A percentile compares a stretch with the other conserved stretches of the same genome.
Conservation (phyloP, 257 asterid genomes). For the Avicennia marina region DNA sequence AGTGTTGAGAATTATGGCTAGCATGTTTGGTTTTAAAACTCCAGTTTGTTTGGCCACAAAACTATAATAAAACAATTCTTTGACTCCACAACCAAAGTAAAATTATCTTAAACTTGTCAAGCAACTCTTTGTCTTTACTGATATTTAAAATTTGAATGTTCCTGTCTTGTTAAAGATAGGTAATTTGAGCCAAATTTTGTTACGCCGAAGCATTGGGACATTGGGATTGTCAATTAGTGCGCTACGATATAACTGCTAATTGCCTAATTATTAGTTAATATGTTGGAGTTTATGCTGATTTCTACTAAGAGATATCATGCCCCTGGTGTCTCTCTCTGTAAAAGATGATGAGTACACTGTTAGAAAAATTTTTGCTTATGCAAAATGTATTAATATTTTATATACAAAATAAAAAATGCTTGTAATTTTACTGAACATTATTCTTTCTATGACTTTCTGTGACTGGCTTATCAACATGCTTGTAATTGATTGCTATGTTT, state of each 20-base stretch:
- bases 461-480: slow-evolving; percentile 12
- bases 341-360: slow-evolving; percentile 8
- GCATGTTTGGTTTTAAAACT: too few relatives aligned
- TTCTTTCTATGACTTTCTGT: slow-evolving; percentile 1
- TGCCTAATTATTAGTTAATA: not conserved
- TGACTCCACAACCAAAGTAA: too few relatives aligned
- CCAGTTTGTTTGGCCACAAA: too few relatives aligned
- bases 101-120: slow-evolving; percentile 5
- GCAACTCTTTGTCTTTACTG: slow-evolving; percentile 10
- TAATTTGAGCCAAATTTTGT: slow-evolving; percentile 9
- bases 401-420: slow-evolving; percentile 7
- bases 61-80: too few relatives aligned
- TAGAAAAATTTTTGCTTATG: too few relatives aligned
- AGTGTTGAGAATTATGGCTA: not conserved
- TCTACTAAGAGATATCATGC: not conserved
- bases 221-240: slow-evolving; percentile 1
- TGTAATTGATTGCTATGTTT: slow-evolving; percentile 21
- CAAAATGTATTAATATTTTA: not conserved
- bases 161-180: not conserved
- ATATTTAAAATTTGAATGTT: slow-evolving; percentile 4
- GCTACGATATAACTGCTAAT: not conserved
- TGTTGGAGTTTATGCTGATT: slow-evolving; percentile 6
- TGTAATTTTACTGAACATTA: not conserved
- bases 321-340: slow-evolving; percentile 1
- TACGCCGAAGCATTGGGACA: slow-evolving; percentile 9